Evolutionary conservation across 106 monocot genomes (phyloP), one percentile per base, ranked within the genome.

Genomic region (Triglochin maritima): DNA sequence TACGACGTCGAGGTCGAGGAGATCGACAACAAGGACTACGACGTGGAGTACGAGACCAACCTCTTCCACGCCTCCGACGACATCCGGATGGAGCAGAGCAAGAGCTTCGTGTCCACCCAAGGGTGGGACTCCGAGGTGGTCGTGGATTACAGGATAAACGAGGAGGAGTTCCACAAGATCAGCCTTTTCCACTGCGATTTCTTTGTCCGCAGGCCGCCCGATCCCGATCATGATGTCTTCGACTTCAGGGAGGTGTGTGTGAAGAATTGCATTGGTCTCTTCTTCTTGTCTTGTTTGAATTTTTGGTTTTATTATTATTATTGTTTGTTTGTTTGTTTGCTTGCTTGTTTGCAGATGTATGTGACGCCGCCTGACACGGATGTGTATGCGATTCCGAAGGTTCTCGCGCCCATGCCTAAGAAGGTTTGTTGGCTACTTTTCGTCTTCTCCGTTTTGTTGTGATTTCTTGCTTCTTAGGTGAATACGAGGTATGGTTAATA

Each of bases 91-190:
- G 81, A 78, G 73, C 65, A 72, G 54, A 85, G 81, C 67, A 75
- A 80, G 72, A 90, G 81, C 67, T 96, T 96, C 63, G 83, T 96
- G 47, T 85, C 81, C 47, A 96, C 83, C 6, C 77, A 81, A 78
- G 90, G 85, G 6, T 81, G 83, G 80, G 83, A 81, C 7, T 85
- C 83, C 63, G 95, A 96, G 62, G 79, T 76, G 65, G 85, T 96
- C 12, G 95, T 96, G 10, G 80, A 90, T 61, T 96, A 96, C 71
- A 62, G 83, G 50, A 90, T 95, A 59, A 80, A 95, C 46, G 95
- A 95, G 81, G 95, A 95, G 9, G 95, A 95, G 63, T 95, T 95
- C 75, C 95, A 95, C 73, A 95, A 90, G 79, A 95, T 95, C 51
- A 73, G 81, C 17, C 83, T 95, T 3, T 70, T 85, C 4, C 83